Conservation (phyloP, 305 asterid genomes). For the Solanum hybrid region DNA sequence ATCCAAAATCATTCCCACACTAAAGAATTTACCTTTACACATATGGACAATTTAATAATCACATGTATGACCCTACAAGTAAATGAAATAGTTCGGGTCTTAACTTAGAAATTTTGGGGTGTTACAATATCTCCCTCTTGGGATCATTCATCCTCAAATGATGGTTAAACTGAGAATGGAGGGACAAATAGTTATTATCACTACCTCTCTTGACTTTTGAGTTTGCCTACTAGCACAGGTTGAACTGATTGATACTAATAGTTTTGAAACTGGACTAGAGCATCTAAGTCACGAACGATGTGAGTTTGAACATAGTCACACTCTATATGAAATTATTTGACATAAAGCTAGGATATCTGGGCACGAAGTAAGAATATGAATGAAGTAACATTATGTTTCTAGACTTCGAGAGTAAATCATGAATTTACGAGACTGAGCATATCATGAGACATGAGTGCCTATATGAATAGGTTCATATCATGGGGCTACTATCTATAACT, state of each 20-base stretch:
- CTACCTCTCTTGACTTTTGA: neutral
- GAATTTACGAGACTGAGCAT: no score
- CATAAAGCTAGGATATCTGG: neutral
- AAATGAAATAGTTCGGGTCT: neutral
- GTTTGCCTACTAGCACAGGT: neutral
- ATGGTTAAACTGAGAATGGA: neutral
- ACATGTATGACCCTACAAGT: neutral
- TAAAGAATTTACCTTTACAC: neutral
- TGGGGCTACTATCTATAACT: no score
- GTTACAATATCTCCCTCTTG: neutral
- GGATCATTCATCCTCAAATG: neutral
- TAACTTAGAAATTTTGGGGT: neutral
- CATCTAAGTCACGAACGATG: neutral
- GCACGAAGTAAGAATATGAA: neutral
- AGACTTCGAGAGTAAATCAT: no score
- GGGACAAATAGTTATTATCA: neutral
- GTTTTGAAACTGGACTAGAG: neutral
- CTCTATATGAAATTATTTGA: neutral
- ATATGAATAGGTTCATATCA: no score
- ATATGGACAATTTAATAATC: neutral
- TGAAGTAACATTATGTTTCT: neutral
- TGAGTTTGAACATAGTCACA: neutral
- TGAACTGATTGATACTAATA: neutral
- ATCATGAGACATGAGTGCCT: no score
- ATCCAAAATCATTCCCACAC: neutral